Conservation (phyloP, 2,329 filamentous ascomycete species). For the Calonectria multiphialidica region DNA sequence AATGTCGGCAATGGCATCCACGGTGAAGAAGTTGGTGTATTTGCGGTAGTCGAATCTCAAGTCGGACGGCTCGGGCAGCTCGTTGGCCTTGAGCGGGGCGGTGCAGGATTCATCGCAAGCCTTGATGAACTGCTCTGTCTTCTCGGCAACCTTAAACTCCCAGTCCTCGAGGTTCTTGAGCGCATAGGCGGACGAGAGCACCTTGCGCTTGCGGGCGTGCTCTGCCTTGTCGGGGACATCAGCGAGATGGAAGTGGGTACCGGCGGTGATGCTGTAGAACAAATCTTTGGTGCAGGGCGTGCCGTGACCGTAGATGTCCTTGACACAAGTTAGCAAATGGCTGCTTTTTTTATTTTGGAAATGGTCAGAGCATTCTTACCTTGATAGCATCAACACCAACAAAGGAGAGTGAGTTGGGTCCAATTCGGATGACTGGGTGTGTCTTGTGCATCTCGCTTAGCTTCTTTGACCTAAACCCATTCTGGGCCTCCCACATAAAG, state of each 20-base stretch:
- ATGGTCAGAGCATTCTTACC: neutral
- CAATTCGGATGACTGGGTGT: constrained; percentile 46
- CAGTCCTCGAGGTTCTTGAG: constrained; percentile 66
- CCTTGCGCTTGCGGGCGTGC: constrained; percentile 63
- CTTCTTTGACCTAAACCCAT: constrained; percentile 58
- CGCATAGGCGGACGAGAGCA: constrained; percentile 63
- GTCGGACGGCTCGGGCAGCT: constrained; percentile 49
- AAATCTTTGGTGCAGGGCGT: constrained; percentile 63
- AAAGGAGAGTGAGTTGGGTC: constrained; percentile 43
- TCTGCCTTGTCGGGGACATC: constrained; percentile 65
- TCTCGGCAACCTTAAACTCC: constrained; percentile 68
- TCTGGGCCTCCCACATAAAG: constrained; percentile 36
- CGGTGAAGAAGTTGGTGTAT: constrained; percentile 66
- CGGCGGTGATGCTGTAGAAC: constrained; percentile 58
- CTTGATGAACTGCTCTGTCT: constrained; percentile 57
- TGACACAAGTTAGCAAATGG: neutral
- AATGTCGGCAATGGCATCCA: constrained; percentile 69
- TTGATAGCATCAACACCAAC: constrained; percentile 37
- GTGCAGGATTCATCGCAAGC: constrained; percentile 58
- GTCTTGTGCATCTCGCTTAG: constrained; percentile 61
- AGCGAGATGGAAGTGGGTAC: constrained; percentile 63
- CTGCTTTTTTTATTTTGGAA: neutral
- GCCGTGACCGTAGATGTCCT: constrained; percentile 58
- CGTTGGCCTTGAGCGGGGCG: constrained; percentile 45
- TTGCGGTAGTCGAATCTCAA: constrained; percentile 64